Evolutionary conservation across 176 grass and related monocot genomes (phyloP).

Genomic region (Themeda triandra): DNA sequence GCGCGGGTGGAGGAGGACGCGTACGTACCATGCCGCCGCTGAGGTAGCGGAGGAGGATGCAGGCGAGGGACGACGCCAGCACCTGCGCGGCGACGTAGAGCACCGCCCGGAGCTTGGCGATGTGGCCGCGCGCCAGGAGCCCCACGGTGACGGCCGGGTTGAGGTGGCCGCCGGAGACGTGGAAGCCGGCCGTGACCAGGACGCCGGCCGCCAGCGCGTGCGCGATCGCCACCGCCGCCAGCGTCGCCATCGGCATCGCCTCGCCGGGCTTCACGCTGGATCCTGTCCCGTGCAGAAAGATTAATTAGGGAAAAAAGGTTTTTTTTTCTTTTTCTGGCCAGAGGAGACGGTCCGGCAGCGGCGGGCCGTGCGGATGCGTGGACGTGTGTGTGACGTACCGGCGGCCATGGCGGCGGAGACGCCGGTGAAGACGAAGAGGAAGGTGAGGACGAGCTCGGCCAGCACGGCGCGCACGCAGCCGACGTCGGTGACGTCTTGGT

Average conservation of each 20-base stretch:
- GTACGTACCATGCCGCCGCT: slow-evolving; percentile 48
- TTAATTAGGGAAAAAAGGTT: not conserved
- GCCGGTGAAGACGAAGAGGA: slow-evolving; percentile 90
- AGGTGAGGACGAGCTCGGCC: slow-evolving; percentile 93
- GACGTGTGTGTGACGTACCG: slow-evolving; percentile 13
- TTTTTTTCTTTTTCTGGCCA: too few relatives aligned
- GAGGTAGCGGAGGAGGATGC: slow-evolving; percentile 55
- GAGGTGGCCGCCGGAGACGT: slow-evolving; percentile 71
- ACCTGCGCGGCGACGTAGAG: slow-evolving; percentile 83
- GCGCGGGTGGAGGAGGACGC: not conserved
- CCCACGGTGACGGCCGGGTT: slow-evolving; percentile 93
- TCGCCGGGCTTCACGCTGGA: slow-evolving; percentile 6
- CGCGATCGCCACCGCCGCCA: slow-evolving; percentile 44
- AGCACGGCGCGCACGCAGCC: slow-evolving; percentile 61
- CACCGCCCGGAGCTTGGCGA: slow-evolving; percentile 50
- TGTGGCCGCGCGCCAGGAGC: slow-evolving; percentile 73
- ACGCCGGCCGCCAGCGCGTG: slow-evolving; percentile 48
- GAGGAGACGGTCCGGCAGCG: not conserved
- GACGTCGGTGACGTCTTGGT: slow-evolving; percentile 1
- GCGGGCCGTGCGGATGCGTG: too few relatives aligned
- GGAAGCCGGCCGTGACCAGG: slow-evolving; percentile 49
- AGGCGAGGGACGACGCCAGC: slow-evolving; percentile 58
- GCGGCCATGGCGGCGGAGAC: slow-evolving; percentile 78
- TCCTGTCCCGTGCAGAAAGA: not conserved
- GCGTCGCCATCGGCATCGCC: slow-evolving; percentile 33